A percentile compares a stretch with the other conserved stretches of the same genome.
These are phyloP conservation scores for Ustilago shanxiensis DNA, from an alignment of 1,284 basidiomycete genomes.

Conservation along the genomic window DNA sequence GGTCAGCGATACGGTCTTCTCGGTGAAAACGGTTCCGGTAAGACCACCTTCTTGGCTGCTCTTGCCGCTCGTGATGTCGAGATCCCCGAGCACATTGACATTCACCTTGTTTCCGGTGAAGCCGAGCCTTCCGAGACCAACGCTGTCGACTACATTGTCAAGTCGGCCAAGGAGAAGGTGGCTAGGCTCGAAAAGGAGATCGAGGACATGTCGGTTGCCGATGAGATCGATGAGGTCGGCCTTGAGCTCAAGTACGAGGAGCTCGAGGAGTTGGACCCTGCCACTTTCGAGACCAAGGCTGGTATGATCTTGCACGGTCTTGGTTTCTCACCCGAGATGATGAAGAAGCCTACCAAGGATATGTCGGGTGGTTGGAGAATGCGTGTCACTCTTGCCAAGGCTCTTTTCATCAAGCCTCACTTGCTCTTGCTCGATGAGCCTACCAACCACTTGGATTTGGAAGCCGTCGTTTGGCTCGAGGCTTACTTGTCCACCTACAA, in stretches of 20 bases:
- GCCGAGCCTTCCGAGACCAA: slow-evolving; percentile 96
- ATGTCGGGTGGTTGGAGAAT: slow-evolving; percentile 99
- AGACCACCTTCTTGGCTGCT: slow-evolving; percentile 76
- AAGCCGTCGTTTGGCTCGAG: slow-evolving; percentile 98
- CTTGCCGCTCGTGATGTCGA: slow-evolving; percentile 78
- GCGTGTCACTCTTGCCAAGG: slow-evolving; percentile 95
- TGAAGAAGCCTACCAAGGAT: slow-evolving; percentile 96
- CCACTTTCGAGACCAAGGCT: slow-evolving; percentile 94
- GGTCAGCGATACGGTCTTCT: slow-evolving; percentile 93
- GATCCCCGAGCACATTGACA: slow-evolving; percentile 95
- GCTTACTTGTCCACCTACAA: slow-evolving; percentile 98
- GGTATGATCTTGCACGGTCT: slow-evolving; percentile 96
- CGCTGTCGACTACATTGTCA: slow-evolving; percentile 94
- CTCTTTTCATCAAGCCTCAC: slow-evolving; percentile 96
- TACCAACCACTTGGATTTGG: slow-evolving; percentile 88
- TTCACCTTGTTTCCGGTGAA: slow-evolving; percentile 95
- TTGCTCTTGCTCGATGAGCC: slow-evolving; percentile 83
- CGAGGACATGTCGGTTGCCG: slow-evolving; percentile 90
- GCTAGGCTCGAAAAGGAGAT: slow-evolving; percentile 94
- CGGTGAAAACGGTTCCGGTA: slow-evolving; percentile 97
- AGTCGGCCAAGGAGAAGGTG: slow-evolving; percentile 92
- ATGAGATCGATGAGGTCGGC: slow-evolving; percentile 87
- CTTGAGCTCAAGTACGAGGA: slow-evolving; percentile 93
- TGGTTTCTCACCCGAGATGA: slow-evolving; percentile 91
- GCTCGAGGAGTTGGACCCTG: slow-evolving; percentile 95